A percentile compares a stretch with the other conserved stretches of the same genome.
Evolutionary conservation across 805 yeast genomes (phyloP).

Genomic region (Lipomyces oligophaga): DNA sequence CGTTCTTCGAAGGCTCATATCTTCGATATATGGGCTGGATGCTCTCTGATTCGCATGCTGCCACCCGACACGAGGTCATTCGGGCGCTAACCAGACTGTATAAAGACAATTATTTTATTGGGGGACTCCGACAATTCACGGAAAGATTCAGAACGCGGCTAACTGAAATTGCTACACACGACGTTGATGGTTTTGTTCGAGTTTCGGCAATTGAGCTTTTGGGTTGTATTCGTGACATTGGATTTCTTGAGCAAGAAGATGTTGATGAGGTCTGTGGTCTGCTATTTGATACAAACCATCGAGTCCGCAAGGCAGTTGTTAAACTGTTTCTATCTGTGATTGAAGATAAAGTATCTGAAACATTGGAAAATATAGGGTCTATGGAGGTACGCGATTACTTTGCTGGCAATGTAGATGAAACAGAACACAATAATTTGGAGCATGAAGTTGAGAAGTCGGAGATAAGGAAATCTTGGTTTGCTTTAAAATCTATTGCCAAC

Average conservation of each 20-base stretch:
- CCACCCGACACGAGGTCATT: constrained; percentile 63
- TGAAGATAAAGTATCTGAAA: constrained; percentile 33
- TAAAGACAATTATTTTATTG: constrained; percentile 44
- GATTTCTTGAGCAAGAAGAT: constrained; percentile 62
- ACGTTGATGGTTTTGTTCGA: constrained; percentile 55
- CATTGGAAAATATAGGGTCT: constrained; percentile 11
- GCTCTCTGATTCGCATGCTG: constrained; percentile 61
- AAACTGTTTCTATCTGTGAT: constrained; percentile 45
- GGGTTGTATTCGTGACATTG: constrained; percentile 53
- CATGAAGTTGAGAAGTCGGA: neutral
- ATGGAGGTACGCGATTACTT: constrained; percentile 8
- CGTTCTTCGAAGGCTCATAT: constrained; percentile 64
- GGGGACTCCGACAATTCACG: constrained; percentile 73
- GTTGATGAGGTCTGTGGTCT: constrained; percentile 44
- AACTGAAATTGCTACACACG: constrained; percentile 57
- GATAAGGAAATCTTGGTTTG: constrained; percentile 11
- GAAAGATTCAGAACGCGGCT: constrained; percentile 66
- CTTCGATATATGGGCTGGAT: constrained; percentile 81
- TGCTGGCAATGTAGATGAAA: constrained; percentile 5
- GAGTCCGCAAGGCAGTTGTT: constrained; percentile 47
- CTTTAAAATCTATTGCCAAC: constrained; percentile 17
- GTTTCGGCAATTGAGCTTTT: constrained; percentile 50
- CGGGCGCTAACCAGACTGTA: constrained; percentile 52
- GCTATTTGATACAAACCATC: constrained; percentile 38
- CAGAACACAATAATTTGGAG: neutral